These are phyloP conservation scores for Botryosphaeria dothidea DNA, from an alignment of 2,329 filamentous ascomycete genomes.

Conservation along the genomic window DNA sequence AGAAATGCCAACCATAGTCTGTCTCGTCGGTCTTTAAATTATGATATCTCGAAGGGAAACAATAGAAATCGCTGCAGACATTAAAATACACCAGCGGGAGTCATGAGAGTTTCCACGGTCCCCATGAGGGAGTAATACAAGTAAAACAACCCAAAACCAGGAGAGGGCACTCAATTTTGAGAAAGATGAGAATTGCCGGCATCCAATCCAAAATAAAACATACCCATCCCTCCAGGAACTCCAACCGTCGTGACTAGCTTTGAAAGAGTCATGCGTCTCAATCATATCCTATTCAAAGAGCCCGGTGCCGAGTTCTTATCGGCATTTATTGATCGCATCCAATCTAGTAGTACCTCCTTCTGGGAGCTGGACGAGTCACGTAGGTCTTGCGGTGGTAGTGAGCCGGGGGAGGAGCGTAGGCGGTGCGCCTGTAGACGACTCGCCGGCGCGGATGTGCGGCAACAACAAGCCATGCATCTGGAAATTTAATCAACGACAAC, in stretches of 20 bases:
- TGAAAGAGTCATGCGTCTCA: too few species aligned
- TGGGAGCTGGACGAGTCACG: background rate
- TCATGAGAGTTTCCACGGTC: too few species aligned
- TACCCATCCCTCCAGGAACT: too few species aligned
- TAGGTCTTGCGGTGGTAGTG: constrained; percentile 7
- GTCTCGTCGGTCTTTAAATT: background rate
- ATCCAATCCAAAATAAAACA: too few species aligned
- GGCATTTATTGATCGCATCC: too few species aligned
- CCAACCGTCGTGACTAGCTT: too few species aligned
- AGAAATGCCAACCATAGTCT: background rate
- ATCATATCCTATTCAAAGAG: too few species aligned
- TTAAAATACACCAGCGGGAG: background rate
- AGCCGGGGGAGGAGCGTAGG: background rate
- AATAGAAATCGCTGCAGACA: background rate
- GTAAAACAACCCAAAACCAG: too few species aligned
- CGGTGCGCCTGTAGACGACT: constrained; percentile 8
- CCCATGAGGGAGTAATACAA: background rate
- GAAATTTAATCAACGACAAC: too few species aligned
- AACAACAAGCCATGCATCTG: constrained; percentile 15
- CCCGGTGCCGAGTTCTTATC: too few species aligned
- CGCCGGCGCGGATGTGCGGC: background rate
- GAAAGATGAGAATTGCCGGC: too few species aligned
- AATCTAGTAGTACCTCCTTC: constrained; percentile 6
- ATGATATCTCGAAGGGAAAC: background rate
- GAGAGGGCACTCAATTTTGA: too few species aligned